phyloP scores from a whole-genome alignment of 768 basidiomycete species.

The Coprinopsis strossmayeri region DNA sequence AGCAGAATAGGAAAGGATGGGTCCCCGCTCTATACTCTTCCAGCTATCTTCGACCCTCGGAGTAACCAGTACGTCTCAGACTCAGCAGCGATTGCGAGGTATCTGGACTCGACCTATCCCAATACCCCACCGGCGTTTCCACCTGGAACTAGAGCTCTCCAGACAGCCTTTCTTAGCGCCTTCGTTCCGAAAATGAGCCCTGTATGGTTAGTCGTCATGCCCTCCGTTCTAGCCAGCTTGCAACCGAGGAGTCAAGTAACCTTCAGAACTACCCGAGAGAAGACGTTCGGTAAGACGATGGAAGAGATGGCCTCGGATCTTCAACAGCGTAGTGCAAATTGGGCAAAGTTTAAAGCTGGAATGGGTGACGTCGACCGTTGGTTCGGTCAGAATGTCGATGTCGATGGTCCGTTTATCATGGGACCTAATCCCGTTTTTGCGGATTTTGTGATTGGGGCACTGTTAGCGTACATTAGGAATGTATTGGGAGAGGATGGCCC shows the following conservation, averaged over 20 bases:
- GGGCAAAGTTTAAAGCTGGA: slow-evolving; percentile 28
- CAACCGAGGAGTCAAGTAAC: slow-evolving; percentile 19
- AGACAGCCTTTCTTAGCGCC: slow-evolving; percentile 28
- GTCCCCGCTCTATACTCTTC: slow-evolving; percentile 9
- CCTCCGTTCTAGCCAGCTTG: slow-evolving; percentile 14
- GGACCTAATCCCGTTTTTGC: slow-evolving; percentile 26
- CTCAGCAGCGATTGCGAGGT: slow-evolving; percentile 9
- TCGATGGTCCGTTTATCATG: slow-evolving; percentile 26
- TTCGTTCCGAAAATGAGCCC: slow-evolving; percentile 13
- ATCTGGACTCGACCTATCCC: slow-evolving; percentile 11
- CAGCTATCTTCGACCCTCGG: slow-evolving; percentile 9
- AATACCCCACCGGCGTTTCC: slow-evolving; percentile 19
- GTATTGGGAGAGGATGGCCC: slow-evolving; percentile 18
- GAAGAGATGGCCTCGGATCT: slow-evolving; percentile 29
- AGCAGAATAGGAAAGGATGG: slow-evolving; percentile 17
- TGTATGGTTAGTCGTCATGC: slow-evolving; percentile 16
- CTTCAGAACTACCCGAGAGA: slow-evolving; percentile 31
- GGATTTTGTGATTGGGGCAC: slow-evolving; percentile 27
- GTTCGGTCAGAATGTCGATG: slow-evolving; percentile 16
- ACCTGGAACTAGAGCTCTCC: slow-evolving; percentile 28
- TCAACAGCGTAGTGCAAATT: slow-evolving; percentile 25
- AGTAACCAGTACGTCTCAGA: slow-evolving; percentile 9
- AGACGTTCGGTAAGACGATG: slow-evolving; percentile 24
- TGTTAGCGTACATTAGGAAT: slow-evolving; percentile 16
- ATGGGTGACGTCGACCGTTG: slow-evolving; percentile 23